Percentiles rank a stretch among this genome's conserved stretches.
phyloP scores from a whole-genome alignment of 1,284 basidiomycete genomes.

The Ganoderma leucocontextum region DNA sequence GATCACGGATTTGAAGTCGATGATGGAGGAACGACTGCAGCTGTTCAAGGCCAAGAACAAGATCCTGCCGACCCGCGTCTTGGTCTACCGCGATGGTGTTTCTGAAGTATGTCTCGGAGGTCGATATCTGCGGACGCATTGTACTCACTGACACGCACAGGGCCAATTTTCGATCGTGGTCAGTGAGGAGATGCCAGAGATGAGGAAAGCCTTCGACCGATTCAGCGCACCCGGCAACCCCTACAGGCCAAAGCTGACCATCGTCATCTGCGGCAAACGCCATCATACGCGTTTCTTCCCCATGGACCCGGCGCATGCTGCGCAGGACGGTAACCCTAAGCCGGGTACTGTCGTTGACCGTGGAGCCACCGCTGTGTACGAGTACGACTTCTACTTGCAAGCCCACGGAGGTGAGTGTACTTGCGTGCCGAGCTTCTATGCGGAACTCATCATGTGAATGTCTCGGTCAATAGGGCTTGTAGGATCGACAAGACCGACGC shows the following conservation, averaged over 20 bases:
- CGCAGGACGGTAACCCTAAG: slow-evolving; percentile 70
- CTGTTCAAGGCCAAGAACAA: slow-evolving; percentile 58
- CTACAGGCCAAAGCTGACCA: slow-evolving; percentile 75
- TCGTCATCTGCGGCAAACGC: slow-evolving; percentile 83
- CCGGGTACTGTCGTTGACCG: slow-evolving; percentile 81
- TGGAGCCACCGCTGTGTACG: slow-evolving; percentile 71
- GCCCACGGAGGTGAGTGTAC: slow-evolving; percentile 60
- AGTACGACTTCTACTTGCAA: slow-evolving; percentile 81
- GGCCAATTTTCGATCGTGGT: slow-evolving; percentile 79
- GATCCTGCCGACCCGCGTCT: slow-evolving; percentile 63
- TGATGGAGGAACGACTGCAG: slow-evolving; percentile 73
- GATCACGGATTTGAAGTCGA: slow-evolving; percentile 70
- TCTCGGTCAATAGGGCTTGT: slow-evolving; percentile 40
- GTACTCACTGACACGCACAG: slow-evolving; percentile 43
- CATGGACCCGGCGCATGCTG: slow-evolving; percentile 59
- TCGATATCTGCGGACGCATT: slow-evolving; percentile 3
- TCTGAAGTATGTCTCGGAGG: slow-evolving; percentile 61
- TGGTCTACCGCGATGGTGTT: slow-evolving; percentile 84
- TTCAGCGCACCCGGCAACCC: slow-evolving; percentile 53
- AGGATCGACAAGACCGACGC: slow-evolving; percentile 72
- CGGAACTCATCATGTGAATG: neutral
- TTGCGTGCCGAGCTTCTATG: neutral
- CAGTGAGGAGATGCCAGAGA: slow-evolving; percentile 67
- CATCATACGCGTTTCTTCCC: slow-evolving; percentile 89
- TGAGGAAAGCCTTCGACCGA: slow-evolving; percentile 64